Evolutionary conservation across 2,329 filamentous ascomycete species (phyloP), one percentile per base, ranked within the genome.

Genomic region (Celoporthe dispersa): DNA sequence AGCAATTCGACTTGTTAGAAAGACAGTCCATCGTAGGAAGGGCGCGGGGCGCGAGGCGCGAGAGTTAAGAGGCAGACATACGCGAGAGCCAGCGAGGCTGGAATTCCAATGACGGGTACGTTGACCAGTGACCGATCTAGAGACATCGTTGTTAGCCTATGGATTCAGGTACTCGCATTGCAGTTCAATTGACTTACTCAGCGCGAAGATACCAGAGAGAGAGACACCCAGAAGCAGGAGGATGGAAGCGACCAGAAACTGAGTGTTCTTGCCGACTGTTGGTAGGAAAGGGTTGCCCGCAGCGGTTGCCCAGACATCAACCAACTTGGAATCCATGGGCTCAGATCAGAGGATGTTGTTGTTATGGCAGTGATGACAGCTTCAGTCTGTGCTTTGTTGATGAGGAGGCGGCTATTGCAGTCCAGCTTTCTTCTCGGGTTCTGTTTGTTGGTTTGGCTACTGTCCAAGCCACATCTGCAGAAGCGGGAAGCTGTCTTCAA

Each of bases 291-390:
- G 93, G 84, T 90, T 92, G 87, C 90, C 89, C 82, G 92, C 89
- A 84, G 94, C 93, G 87, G 93, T 92, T 87, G 97, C 92, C 95
- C 95, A 98, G 84, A 97, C 88, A 81, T 96, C 90, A 83, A 91
- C 90, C 82, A 97, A 85, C 86, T 92, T 93, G 78, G 90, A 88
- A 88, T 92, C 91, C 90, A 93, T 92, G 84, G 68, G 33, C 16
- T 22, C 41, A 37, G 19, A 35, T 37, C 22, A 31, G 62, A 48
- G 62, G 62, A 48, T 22, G 41, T 37, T 37, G 41, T 61, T 66
- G 12, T 16, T 44, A 9, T n/a, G 19, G 8, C 44, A 14, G 51
- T 41, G 57, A 41, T 61, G 31, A 25, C 39, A 37, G 8, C 11
- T 31, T 33, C 51, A 41, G 22, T 59, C 35, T 59, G 55, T 35